A percentile compares a stretch with the other conserved stretches of the same genome.
phyloP scores from a whole-genome alignment of 305 asterid genomes.

The Striga hermonthica region DNA sequence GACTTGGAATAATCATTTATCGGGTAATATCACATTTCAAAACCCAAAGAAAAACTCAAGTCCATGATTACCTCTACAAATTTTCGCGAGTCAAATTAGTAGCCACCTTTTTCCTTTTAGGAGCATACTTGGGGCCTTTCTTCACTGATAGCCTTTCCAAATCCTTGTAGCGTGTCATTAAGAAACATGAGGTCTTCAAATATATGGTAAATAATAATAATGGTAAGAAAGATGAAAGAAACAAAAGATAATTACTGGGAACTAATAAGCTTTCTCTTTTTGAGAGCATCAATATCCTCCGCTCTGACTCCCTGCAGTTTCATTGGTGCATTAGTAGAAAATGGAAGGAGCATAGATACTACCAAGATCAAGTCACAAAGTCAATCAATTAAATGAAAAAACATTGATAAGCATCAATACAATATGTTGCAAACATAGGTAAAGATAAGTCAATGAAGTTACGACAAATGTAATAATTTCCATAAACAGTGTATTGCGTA shows the following conservation, averaged over 20 bases:
- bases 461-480: no score
- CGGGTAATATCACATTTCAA: not conserved
- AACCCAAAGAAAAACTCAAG: slow-evolving; percentile 23
- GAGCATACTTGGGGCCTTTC: slow-evolving; percentile 86
- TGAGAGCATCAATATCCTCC: slow-evolving; percentile 74
- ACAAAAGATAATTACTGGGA: slow-evolving; percentile 52
- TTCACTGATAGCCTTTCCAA: slow-evolving; percentile 84
- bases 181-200: slow-evolving; percentile 19
- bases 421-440: not conserved
- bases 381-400: slow-evolving; percentile 9
- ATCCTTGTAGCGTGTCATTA: slow-evolving; percentile 40
- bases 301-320: slow-evolving; percentile 54
- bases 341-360: not conserved
- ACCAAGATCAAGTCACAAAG: not conserved
- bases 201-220: slow-evolving; percentile 8
- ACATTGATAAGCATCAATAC: slow-evolving; percentile 17
- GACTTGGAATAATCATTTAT: not conserved
- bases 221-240: slow-evolving; percentile 15
- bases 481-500: no score
- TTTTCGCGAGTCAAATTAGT: slow-evolving; percentile 92
- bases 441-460: no score
- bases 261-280: slow-evolving; percentile 67
- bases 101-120: slow-evolving; percentile 81
- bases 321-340: slow-evolving; percentile 11
- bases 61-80: slow-evolving; percentile 58